Evolutionary conservation across 2,329 filamentous ascomycete species (phyloP).

Genomic region (Botryotinia convoluta): DNA sequence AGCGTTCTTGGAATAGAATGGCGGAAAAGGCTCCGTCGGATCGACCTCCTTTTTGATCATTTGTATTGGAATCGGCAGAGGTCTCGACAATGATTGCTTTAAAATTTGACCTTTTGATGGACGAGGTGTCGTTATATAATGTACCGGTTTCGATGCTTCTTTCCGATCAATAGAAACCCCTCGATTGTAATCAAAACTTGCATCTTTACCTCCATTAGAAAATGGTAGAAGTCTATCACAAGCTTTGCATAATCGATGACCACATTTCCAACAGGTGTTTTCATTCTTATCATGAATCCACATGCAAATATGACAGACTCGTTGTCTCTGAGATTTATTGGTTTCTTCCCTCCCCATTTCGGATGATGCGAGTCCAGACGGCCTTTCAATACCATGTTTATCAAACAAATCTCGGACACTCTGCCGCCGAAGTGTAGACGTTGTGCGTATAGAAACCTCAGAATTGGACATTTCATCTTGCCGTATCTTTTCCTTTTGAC

Average conservation of each 20-base stretch:
- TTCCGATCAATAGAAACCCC: not conserved
- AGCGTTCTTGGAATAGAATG: not conserved
- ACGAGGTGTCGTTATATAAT: not conserved
- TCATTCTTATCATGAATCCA: conserved; percentile 41
- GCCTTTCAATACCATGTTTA: conserved; percentile 46
- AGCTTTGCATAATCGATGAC: conserved; percentile 50
- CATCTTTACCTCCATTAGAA: not conserved
- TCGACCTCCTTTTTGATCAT: not conserved
- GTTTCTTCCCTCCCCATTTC: conserved; percentile 18
- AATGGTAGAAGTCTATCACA: conserved; percentile 37
- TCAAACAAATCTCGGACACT: conserved; percentile 50
- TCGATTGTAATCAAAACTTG: not conserved
- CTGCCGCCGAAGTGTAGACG: conserved; percentile 41
- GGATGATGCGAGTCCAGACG: conserved; percentile 41
- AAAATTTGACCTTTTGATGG: not conserved
- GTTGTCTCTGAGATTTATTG: conserved; percentile 25
- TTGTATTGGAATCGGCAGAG: not conserved
- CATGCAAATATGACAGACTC: conserved; percentile 52
- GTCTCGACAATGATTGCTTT: not conserved
- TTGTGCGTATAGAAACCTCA: conserved; percentile 31
- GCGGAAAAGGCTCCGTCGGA: not conserved
- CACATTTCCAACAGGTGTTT: conserved; percentile 48
- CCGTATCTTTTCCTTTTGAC: conserved; percentile 17
- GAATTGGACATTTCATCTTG: conserved; percentile 25
- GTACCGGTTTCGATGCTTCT: not conserved